Evolutionary conservation across 441 rosid species (phyloP).

Genomic region (Euphorbia corollata): DNA sequence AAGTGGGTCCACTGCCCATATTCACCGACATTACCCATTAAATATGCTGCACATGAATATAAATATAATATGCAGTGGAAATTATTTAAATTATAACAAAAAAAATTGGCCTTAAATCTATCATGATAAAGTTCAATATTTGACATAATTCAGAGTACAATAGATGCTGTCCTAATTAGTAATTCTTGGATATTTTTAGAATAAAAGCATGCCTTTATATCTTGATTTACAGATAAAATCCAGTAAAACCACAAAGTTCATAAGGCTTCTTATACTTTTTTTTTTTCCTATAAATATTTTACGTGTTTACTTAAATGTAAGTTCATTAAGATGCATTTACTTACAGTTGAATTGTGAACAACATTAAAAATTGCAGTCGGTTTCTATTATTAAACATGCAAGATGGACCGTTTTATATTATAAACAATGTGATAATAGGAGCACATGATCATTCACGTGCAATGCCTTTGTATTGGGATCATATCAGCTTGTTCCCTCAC

Average conservation of each 20-base stretch:
- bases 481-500: constrained; percentile 41
- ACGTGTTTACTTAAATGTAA: too few species aligned
- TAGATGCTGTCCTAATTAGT: neutral
- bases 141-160: neutral
- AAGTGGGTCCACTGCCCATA: constrained; percentile 22
- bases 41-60: constrained; percentile 6
- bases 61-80: neutral
- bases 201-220: too few species aligned
- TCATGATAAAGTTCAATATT: neutral
- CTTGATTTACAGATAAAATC: too few species aligned
- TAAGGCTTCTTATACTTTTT: too few species aligned
- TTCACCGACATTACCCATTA: constrained; percentile 25
- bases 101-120: neutral
- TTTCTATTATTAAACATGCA: neutral
- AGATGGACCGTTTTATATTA: neutral
- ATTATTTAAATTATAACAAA: neutral
- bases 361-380: neutral
- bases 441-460: constrained; percentile 62
- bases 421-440: constrained; percentile 2
- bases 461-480: constrained; percentile 50
- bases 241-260: too few species aligned
- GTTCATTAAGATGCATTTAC: neutral
- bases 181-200: too few species aligned
- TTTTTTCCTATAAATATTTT: too few species aligned
- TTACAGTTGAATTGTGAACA: neutral